These are phyloP conservation scores for Candida sanyaensis DNA, from an alignment of 1,139 yeast genomes.

Conservation along the genomic window DNA sequence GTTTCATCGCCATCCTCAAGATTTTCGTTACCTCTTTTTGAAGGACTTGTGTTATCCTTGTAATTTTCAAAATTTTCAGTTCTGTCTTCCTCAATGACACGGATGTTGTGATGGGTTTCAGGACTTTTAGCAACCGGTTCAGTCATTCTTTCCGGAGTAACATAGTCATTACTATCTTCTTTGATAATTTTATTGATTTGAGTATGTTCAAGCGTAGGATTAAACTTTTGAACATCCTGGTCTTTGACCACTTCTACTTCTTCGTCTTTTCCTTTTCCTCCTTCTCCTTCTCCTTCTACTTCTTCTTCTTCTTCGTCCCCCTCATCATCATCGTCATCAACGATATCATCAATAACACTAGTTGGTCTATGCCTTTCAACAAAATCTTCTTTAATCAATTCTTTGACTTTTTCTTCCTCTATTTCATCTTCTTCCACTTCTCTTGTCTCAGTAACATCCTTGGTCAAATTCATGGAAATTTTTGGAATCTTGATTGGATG, in stretches of 20 bases:
- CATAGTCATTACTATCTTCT: slow-evolving; percentile 16
- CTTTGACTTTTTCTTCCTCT: neutral
- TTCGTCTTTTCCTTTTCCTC: neutral
- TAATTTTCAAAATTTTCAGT: slow-evolving; percentile 4
- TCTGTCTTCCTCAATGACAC: slow-evolving; percentile 17
- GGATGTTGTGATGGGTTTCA: slow-evolving; percentile 34
- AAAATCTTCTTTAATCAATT: slow-evolving; percentile 3
- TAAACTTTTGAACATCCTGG: neutral
- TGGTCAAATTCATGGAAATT: neutral
- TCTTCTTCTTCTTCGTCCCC: neutral
- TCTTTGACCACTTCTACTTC: slow-evolving; percentile 1
- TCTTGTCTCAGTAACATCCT: neutral
- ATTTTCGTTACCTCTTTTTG: slow-evolving; percentile 10
- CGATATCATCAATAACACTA: slow-evolving; percentile 21
- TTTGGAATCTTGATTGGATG: slow-evolving; percentile 18
- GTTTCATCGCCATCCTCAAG: slow-evolving; percentile 14
- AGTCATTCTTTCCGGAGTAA: slow-evolving; percentile 45
- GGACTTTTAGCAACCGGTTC: slow-evolving; percentile 48
- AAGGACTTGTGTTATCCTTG: slow-evolving; percentile 15
- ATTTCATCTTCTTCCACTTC: neutral
- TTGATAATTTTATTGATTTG: slow-evolving; percentile 23
- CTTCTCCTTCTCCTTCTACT: neutral
- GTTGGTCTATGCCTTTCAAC: slow-evolving; percentile 4
- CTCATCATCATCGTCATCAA: slow-evolving; percentile 23
- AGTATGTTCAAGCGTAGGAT: slow-evolving; percentile 16